These are phyloP conservation scores for Tolypocladium sp. DNA, from an alignment of 2,329 filamentous ascomycete species.

Conservation along the genomic window DNA sequence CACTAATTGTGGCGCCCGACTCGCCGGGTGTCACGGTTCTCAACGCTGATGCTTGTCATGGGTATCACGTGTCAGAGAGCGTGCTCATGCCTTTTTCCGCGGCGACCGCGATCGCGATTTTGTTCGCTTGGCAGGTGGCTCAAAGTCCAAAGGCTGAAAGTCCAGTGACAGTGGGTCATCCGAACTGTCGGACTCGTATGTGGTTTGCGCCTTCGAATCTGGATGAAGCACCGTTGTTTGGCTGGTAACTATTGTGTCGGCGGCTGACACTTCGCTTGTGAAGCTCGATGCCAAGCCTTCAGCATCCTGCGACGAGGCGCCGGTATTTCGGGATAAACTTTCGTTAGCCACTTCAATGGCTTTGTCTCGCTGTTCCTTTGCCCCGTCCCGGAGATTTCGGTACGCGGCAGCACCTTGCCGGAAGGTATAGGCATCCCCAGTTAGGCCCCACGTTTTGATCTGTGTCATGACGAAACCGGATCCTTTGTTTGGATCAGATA, in stretches of 20 bases:
- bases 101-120: background rate
- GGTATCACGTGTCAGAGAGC: too few species aligned
- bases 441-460: background rate
- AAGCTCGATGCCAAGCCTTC: background rate
- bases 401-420: background rate
- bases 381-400: background rate
- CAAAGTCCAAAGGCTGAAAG: background rate
- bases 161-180: background rate
- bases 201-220: background rate
- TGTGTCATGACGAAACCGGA: background rate
- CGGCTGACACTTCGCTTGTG: background rate
- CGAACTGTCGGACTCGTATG: background rate
- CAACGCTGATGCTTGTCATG: too few species aligned
- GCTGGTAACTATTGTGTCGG: background rate
- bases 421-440: background rate
- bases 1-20: too few species aligned
- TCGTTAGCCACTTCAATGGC: background rate
- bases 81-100: background rate
- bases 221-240: background rate
- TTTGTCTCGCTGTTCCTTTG: background rate
- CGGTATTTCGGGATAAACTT: background rate
- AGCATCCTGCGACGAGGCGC: background rate
- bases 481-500: background rate
- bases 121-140: background rate
- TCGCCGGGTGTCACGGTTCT: too few species aligned